phyloP scores from a whole-genome alignment of 768 basidiomycete species.

The Agaricus bisporus region DNA sequence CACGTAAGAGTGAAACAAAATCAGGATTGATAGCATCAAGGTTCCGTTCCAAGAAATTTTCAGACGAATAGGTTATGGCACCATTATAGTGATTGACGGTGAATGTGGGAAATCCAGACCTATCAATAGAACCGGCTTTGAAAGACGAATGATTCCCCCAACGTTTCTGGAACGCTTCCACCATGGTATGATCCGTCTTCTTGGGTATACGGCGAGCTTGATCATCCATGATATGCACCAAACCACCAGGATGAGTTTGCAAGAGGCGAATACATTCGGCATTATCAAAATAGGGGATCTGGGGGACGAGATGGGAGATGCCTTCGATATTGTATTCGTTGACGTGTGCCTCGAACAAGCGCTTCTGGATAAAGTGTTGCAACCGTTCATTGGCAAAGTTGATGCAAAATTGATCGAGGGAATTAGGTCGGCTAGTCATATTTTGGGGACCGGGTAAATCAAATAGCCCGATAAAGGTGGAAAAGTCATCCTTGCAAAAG shows the following conservation, averaged over 20 bases:
- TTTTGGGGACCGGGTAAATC: conserved; percentile 94
- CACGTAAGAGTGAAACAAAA: conserved; percentile 85
- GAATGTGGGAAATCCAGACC: conserved; percentile 80
- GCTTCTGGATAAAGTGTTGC: conserved; percentile 75
- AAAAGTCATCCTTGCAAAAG: conserved; percentile 89
- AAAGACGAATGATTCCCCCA: conserved; percentile 94
- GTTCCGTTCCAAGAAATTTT: conserved; percentile 86
- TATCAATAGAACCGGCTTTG: conserved; percentile 71
- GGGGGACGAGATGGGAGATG: conserved; percentile 61
- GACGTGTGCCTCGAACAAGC: conserved; percentile 74
- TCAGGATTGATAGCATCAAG: conserved; percentile 88
- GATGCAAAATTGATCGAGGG: conserved; percentile 93
- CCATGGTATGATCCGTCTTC: conserved; percentile 92
- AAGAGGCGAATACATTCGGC: conserved; percentile 82
- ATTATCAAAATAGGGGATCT: conserved; percentile 84
- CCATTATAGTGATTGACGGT: conserved; percentile 91
- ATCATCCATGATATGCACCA: conserved; percentile 98
- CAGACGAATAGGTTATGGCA: conserved; percentile 86
- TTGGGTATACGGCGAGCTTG: conserved; percentile 81
- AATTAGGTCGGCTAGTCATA: conserved; percentile 80
- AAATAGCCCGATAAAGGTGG: conserved; percentile 87
- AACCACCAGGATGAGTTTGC: conserved; percentile 81
- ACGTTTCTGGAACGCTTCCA: conserved; percentile 88
- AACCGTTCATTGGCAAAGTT: conserved; percentile 95
- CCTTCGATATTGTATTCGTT: conserved; percentile 83